Conservation (phyloP, 352 stramenopile species). For the Phytophthora ohioensis region DNA sequence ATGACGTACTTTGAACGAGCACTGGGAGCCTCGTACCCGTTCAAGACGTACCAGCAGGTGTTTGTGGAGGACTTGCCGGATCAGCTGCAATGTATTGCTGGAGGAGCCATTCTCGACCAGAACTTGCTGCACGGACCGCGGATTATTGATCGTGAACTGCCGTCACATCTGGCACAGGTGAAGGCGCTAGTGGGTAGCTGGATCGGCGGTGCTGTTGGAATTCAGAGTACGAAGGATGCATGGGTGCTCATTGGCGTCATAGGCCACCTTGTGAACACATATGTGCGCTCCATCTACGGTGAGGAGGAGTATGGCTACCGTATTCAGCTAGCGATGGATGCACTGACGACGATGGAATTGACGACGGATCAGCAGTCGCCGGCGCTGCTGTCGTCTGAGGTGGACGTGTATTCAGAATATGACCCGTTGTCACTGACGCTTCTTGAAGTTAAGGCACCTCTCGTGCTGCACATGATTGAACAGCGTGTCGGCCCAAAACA, state of each 20-base stretch:
- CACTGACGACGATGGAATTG: constrained; percentile 86
- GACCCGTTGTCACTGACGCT: constrained; percentile 77
- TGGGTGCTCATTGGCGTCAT: constrained; percentile 88
- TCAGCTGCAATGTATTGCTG: constrained; percentile 74
- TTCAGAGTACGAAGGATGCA: constrained; percentile 87
- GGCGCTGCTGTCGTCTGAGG: constrained; percentile 73
- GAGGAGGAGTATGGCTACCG: constrained; percentile 89
- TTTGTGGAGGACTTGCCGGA: constrained; percentile 88
- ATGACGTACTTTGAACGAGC: constrained; percentile 85
- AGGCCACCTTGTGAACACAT: constrained; percentile 84
- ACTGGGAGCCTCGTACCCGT: constrained; percentile 78
- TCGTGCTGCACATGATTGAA: constrained; percentile 91
- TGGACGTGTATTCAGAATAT: constrained; percentile 88
- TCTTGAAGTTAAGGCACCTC: constrained; percentile 81
- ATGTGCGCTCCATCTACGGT: constrained; percentile 80
- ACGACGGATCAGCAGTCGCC: constrained; percentile 71
- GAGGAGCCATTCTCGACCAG: constrained; percentile 79
- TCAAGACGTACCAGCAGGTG: constrained; percentile 90
- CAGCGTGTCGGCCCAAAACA: constrained; percentile 81
- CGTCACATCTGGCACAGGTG: constrained; percentile 84
- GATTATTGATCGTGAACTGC: constrained; percentile 86
- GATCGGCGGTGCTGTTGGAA: constrained; percentile 81
- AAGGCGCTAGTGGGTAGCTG: constrained; percentile 83
- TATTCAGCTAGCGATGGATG: constrained; percentile 88
- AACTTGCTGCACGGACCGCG: constrained; percentile 76